Evolutionary conservation across 257 asterid genomes (phyloP), one percentile per base, ranked within the genome.

Genomic region (Lavandula angustifolia): DNA sequence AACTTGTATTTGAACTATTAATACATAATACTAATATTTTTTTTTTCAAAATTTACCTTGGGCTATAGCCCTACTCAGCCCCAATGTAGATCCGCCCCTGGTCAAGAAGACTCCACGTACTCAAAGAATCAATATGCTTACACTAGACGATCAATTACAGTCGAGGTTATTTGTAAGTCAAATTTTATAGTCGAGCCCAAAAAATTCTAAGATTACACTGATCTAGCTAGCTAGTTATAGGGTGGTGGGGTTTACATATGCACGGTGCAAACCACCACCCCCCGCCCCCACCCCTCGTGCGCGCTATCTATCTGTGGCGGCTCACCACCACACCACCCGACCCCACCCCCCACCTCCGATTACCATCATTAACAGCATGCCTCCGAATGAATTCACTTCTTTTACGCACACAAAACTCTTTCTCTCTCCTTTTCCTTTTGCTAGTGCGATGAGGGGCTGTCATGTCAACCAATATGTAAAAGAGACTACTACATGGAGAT

Each of bases 371-470:
- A 85, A 74, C 77, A 1, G 73, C 94, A 75, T 81, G 84, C 87
- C 54, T 73, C 82, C 82, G 69, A 72, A 69, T 32, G 6, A 5
- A n/a, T 54, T n/a, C 41, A 54, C 7, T 6, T 18, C 11, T 3
- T 48, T 16, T 22, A 18, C n/a, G 4, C n/a, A 9, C 3, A 22
- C 27, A 22, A 22, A 1, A 3, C 0, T 37, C 42, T 6, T 9
- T 37, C 42, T 37, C 10, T 5, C 42, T 37, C 53, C 54, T 41
- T 63, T 77, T 34, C 35, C 61, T 70, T 58, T 44, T 22, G 18
- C 6, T 76, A 85, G 89, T 83, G 96, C 79, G 86, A 81, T 81
- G 70, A 13, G 66, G 80, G 82, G 84, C 76, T 88, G 91, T 83
- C 79, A 57, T 83, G 89, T 80, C 87, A 78, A 71, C 75, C 67